Base-by-base conservation (phyloP, 768 basidiomycete species). In the Russula dissimulans region DNA sequence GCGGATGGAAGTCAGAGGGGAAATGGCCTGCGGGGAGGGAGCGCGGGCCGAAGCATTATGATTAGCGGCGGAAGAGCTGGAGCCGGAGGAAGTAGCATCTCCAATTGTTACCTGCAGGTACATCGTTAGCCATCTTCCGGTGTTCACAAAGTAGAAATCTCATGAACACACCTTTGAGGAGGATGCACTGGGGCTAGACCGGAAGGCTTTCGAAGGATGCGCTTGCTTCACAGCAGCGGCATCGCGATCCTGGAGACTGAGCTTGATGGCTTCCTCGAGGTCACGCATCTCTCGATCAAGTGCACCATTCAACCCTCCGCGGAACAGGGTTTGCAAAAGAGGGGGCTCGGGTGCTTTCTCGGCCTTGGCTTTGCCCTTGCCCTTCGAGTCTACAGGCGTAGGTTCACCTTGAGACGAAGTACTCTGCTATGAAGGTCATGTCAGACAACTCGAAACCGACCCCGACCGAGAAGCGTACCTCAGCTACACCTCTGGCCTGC, bases 211-310 rank as follows among this genome's bases (percentile, higher is more conserved):
- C 11, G 26, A 26, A 43, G 51, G 14, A 0, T 32, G n/a, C 6
- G 45, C 45, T 18, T 38, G 43, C 51, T 62, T 62, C 10, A 26
- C 46, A 34, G 53, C 51, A 3, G 39, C 22, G 22, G 41, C 32
- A 31, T 57, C 29, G n/a, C 56, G 61, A 34, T 62, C 50, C 46
- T 57, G 45, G 4, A 62, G 56, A 38, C 61, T 62, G 26, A 62
- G 61, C 51, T 53, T 42, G n/a, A 62, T 62, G 3, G 61, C 56
- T 0, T 26, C 39, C 22, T 57, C 51, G 1, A 57, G 0, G 32
- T 62, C 61, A 9, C 54, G 50, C 26, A 48, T 7, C 39, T 62
- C 61, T 39, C 48, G 61, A 31, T 31, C 56, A 36, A 26, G 18
- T 42, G 22, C 31, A 17, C 61, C 51, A 1, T 26, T 45, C 45